Percentiles rank a stretch among this genome's conserved stretches.
Conservation (phyloP, 768 basidiomycete species). For the Tricholoma sp. region DNA sequence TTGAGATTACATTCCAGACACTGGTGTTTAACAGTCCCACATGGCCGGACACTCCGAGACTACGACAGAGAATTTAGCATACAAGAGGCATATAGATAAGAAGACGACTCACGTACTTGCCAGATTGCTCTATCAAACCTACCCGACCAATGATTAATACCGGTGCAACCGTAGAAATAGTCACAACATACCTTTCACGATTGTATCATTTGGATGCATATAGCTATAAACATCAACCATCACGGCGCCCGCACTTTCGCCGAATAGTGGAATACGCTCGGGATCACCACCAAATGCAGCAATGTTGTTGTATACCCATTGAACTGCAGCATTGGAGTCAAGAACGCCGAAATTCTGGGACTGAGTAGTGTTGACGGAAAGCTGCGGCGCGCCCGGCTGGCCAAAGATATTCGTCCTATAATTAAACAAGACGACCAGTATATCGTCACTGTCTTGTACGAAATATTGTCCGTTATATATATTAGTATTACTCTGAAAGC, state of each 20-base stretch:
- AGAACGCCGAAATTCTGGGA: conserved; percentile 34
- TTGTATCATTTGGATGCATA: conserved; percentile 26
- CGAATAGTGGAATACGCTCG: conserved; percentile 29
- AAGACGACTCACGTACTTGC: conserved; percentile 19
- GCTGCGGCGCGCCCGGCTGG: conserved; percentile 31
- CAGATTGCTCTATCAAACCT: conserved; percentile 33
- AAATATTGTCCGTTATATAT: conserved; percentile 25
- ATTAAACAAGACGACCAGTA: conserved; percentile 16
- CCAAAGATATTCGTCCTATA: conserved; percentile 33
- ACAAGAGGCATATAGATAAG: background rate
- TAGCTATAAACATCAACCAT: conserved; percentile 26
- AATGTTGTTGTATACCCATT: conserved; percentile 44
- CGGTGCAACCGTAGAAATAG: background rate
- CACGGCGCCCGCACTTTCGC: conserved; percentile 29
- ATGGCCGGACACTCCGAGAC: conserved; percentile 8
- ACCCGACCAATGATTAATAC: background rate
- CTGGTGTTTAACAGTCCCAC: conserved; percentile 12
- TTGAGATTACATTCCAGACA: conserved; percentile 27
- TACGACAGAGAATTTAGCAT: background rate
- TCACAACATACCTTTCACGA: conserved; percentile 10
- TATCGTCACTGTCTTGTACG: conserved; percentile 28
- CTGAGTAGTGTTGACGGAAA: conserved; percentile 10
- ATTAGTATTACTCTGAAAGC: conserved; percentile 22
- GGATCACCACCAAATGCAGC: conserved; percentile 36
- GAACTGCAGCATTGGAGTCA: conserved; percentile 31